Conservation (phyloP, 345 rosid genomes). For the Murraya paniculata region DNA sequence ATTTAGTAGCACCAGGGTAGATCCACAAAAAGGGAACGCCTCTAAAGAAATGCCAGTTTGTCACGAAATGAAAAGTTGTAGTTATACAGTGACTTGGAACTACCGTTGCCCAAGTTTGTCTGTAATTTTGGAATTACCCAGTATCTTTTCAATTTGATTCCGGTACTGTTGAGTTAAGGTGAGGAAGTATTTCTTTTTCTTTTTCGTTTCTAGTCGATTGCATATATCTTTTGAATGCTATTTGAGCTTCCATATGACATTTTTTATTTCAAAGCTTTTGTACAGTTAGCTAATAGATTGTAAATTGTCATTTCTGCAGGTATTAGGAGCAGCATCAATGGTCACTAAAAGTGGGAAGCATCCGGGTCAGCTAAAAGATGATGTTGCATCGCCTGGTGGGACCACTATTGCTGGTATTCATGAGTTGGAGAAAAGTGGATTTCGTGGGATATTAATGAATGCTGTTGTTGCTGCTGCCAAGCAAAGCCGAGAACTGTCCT, state of each 20-base stretch:
- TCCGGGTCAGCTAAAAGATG: constrained; percentile 89
- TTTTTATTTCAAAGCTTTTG: background rate
- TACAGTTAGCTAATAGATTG: too few relatives aligned
- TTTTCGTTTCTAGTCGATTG: background rate
- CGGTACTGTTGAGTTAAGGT: background rate
- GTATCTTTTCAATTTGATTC: background rate
- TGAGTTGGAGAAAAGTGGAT: constrained; percentile 85
- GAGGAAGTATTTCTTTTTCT: background rate
- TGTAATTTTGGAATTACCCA: background rate
- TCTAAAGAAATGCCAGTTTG: background rate
- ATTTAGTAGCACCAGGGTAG: background rate
- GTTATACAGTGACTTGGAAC: background rate
- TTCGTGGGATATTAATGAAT: constrained; percentile 80
- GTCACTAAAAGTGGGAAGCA: constrained; percentile 49
- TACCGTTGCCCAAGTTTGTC: background rate
- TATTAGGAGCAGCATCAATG: constrained; percentile 91
- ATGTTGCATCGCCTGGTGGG: constrained; percentile 90
- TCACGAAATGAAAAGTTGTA: background rate
- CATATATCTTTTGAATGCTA: background rate
- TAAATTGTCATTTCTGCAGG: constrained; percentile 39
- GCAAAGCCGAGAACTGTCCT: constrained; percentile 68
- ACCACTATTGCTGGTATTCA: constrained; percentile 88
- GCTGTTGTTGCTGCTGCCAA: constrained; percentile 86
- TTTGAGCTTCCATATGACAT: background rate
- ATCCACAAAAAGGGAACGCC: background rate